Percentiles rank a stretch among this genome's conserved stretches.
These are phyloP conservation scores for Albizia julibrissin DNA, from an alignment of 306 rosid species.

Conservation along the genomic window DNA sequence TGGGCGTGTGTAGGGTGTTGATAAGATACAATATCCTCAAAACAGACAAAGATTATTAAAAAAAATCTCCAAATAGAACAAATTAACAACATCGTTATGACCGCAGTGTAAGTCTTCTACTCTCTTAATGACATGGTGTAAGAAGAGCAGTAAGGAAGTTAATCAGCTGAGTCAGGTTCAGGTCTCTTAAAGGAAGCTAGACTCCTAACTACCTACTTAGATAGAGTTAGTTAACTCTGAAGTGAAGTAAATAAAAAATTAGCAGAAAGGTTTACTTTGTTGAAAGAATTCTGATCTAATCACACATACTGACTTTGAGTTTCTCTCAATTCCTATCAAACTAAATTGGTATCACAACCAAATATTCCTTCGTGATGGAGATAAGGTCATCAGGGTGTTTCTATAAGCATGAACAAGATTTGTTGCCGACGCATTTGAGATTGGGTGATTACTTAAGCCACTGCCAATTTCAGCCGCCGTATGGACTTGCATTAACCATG, in stretches of 20 bases:
- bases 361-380: not conserved
- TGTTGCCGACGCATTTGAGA: not conserved
- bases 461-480: not conserved
- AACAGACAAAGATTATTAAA: not conserved
- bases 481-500: not conserved
- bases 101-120: not conserved
- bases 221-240: not conserved
- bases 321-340: not conserved
- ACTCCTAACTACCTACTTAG: not conserved
- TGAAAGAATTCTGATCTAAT: not conserved
- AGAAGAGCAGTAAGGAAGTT: not conserved
- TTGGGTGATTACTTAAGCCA: not conserved
- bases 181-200: not conserved
- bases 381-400: not conserved
- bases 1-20: not conserved
- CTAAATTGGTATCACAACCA: not conserved
- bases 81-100: not conserved
- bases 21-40: not conserved
- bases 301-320: not conserved
- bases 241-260: not conserved
- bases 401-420: not conserved
- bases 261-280: not conserved
- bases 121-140: not conserved
- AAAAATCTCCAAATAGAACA: not conserved
- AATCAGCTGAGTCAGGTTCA: not conserved